Evolutionary conservation across 495 filamentous ascomycete genomes (phyloP).

Genomic region (Aspergillus asperescens): DNA sequence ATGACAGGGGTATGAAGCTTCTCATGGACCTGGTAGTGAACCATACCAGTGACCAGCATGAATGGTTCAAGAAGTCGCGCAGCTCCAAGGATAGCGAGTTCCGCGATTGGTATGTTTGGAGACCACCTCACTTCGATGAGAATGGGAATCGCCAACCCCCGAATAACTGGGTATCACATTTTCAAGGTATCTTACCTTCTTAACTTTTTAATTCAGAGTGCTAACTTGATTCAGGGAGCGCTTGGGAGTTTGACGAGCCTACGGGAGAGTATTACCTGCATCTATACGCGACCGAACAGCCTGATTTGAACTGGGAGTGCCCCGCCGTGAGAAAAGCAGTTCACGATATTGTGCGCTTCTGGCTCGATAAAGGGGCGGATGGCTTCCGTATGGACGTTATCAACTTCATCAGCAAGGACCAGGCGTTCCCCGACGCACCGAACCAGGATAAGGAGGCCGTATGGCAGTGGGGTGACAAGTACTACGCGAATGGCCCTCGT

Average conservation of each 20-base stretch:
- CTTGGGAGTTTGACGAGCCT: conserved; percentile 61
- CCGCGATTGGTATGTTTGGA: conserved; percentile 73
- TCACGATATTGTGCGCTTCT: conserved; percentile 64
- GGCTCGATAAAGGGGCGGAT: conserved; percentile 61
- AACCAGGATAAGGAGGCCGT: conserved; percentile 44
- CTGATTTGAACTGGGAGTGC: conserved; percentile 74
- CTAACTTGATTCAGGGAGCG: conserved; percentile 36
- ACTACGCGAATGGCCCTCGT: conserved; percentile 60
- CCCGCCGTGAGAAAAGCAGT: conserved; percentile 56
- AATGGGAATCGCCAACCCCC: conserved; percentile 59
- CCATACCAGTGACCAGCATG: conserved; percentile 72
- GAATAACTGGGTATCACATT: conserved; percentile 62
- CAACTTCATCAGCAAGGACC: conserved; percentile 62
- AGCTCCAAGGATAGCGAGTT: conserved; percentile 54
- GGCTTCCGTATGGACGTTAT: conserved; percentile 68
- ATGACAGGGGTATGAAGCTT: conserved; percentile 59
- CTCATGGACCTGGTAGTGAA: conserved; percentile 74
- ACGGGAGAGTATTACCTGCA: conserved; percentile 68
- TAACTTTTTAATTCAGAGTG: background rate
- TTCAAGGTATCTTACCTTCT: conserved; percentile 41
- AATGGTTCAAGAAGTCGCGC: conserved; percentile 67
- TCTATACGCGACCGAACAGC: conserved; percentile 59
- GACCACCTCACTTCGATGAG: conserved; percentile 50
- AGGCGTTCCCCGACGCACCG: conserved; percentile 56
- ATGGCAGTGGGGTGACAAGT: conserved; percentile 52